Percentiles rank a stretch among this genome's conserved stretches.
phyloP scores from a whole-genome alignment of 139 green algal species.

The Edaphochlamys debaryana region DNA sequence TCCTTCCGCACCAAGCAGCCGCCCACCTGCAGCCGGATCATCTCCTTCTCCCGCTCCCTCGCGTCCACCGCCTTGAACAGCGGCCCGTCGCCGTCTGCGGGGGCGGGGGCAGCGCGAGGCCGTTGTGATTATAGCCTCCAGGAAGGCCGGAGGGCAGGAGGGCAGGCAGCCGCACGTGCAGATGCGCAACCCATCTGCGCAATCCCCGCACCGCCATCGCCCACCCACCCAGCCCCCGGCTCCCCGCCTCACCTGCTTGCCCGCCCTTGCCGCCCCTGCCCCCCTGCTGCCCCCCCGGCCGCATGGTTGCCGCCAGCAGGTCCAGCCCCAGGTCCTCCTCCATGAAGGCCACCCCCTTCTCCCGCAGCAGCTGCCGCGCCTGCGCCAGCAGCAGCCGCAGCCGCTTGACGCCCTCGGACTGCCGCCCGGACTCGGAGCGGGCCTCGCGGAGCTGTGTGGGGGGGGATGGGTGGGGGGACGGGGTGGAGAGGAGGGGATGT shows the following conservation, averaged over 20 bases:
- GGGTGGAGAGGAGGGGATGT: neutral
- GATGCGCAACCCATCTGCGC: too few species aligned
- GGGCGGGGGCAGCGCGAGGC: too few species aligned
- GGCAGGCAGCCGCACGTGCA: too few species aligned
- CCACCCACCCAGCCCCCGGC: neutral
- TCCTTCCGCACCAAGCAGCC: too few species aligned
- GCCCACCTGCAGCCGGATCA: neutral
- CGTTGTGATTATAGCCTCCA: too few species aligned
- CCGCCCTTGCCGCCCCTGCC: constrained; percentile 3
- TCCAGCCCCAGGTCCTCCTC: constrained; percentile 34
- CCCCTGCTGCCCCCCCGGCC: neutral
- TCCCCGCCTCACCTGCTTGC: neutral
- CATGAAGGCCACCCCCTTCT: constrained; percentile 39
- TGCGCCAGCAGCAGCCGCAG: constrained; percentile 41
- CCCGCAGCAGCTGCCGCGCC: constrained; percentile 9
- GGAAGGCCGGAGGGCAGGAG: too few species aligned
- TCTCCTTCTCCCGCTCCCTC: constrained; percentile 41
- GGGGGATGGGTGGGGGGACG: neutral
- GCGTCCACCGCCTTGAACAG: constrained; percentile 41
- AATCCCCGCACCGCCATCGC: too few species aligned
- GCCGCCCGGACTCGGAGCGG: neutral
- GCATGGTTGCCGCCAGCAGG: neutral
- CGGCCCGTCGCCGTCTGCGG: constrained; percentile 14
- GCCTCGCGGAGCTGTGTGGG: constrained; percentile 11
- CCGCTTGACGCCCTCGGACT: constrained; percentile 24